Base-by-base conservation (phyloP, 2,329 filamentous ascomycete species). In the Pestalotiopsis sp. region DNA sequence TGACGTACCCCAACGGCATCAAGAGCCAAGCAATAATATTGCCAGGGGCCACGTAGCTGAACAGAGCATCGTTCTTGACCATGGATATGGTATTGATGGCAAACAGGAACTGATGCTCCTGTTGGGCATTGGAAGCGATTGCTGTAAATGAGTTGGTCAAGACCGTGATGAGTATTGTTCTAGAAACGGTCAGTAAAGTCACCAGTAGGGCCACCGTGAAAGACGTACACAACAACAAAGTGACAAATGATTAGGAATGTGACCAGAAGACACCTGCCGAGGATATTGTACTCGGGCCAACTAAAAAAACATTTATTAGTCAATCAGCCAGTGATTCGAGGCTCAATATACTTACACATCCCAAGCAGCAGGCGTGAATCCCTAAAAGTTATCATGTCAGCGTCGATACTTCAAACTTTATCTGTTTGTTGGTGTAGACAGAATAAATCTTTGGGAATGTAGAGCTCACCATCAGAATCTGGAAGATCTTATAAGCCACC, bases 21-120 rank as follows among this genome's bases (percentile, higher is more conserved):
- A 97, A 84, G 0, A 95, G 78, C 95, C 95, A 98, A 1, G 93
- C 95, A 71, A 98, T 87, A 38, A 98, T 92, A 77, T 98, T 98
- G 14, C 93, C 92, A 0, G 95, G 95, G 1, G 95, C 93, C 70
- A 98, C 89, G 78, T 98, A 98, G 3, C 94, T 97, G 83, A 98
- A 98, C 0, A 98, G 84, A 0, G 94, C 93, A 78, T 98, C 95
- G n/a, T 96, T 97, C 80, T 98, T 98, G 72, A 98, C 95, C 93
- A 97, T 97, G 4, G 94, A 97, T 64, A 98, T 97, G 4, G 95
- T 97, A 77, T 98, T 98, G 79, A 98, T 94, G 0, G 95, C 95
- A 76, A 98, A 98, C 2, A 98, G 82, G 77, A 97, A 98, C 84
- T 91, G 89, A 71, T 98, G 95, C 80, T 98, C 95, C 78, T 98